phyloP scores from a whole-genome alignment of 805 yeast genomes.

The Hanseniaspora singularis region DNA sequence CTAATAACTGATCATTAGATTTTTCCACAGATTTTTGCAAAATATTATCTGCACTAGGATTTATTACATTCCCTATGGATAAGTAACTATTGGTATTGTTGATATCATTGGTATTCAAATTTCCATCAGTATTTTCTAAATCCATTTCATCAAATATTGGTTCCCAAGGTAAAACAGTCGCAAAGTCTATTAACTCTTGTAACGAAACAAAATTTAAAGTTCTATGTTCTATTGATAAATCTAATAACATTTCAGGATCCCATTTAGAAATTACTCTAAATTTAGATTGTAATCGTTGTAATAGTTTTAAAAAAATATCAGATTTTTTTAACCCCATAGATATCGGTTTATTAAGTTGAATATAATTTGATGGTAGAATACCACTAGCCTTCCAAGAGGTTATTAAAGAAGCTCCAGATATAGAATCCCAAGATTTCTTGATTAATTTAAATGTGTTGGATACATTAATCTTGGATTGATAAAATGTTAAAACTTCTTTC shows the following conservation, averaged over 20 bases:
- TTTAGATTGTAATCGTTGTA: conserved; percentile 35
- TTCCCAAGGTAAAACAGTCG: conserved; percentile 39
- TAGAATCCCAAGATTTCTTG: conserved; percentile 42
- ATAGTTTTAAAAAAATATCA: conserved; percentile 31
- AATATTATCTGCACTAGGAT: no score
- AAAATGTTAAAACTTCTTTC: conserved; percentile 22
- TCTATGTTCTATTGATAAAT: conserved; percentile 36
- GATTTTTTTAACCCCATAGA: conserved; percentile 29
- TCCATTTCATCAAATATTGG: conserved; percentile 18
- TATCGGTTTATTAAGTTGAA: conserved; percentile 24
- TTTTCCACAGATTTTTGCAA: no score
- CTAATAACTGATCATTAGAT: no score
- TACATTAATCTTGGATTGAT: conserved; percentile 39
- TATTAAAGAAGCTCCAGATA: conserved; percentile 30
- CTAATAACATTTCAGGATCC: conserved; percentile 45
- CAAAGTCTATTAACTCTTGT: conserved; percentile 49
- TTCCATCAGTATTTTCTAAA: background rate
- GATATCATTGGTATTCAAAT: background rate
- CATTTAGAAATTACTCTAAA: conserved; percentile 44
- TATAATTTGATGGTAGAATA: conserved; percentile 29
- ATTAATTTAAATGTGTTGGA: conserved; percentile 48
- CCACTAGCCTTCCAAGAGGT: conserved; percentile 37
- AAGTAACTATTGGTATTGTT: background rate
- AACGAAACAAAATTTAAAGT: conserved; percentile 41
- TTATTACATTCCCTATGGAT: no score